Conservation (phyloP, 2,329 filamentous ascomycete genomes). For the Curvularia hawaiiensis region DNA sequence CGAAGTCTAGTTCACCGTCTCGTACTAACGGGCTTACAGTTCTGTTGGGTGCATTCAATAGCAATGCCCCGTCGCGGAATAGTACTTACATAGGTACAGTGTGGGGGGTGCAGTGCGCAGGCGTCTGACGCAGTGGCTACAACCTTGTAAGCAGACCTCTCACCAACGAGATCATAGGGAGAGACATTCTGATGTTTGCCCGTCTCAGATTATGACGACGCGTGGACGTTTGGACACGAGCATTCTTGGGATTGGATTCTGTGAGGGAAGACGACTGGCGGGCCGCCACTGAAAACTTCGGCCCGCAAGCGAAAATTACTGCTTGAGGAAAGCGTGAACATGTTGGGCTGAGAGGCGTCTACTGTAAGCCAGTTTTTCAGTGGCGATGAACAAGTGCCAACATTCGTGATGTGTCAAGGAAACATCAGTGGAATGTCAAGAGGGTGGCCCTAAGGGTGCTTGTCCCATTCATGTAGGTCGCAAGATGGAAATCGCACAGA, state of each 20-base stretch:
- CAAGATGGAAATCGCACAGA: background rate
- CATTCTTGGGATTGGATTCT: background rate
- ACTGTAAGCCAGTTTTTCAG: background rate
- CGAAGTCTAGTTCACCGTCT: constrained; percentile 1
- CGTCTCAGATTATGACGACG: background rate
- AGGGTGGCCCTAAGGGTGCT: background rate
- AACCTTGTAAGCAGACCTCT: background rate
- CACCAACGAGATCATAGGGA: background rate
- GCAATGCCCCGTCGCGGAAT: background rate
- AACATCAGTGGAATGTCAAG: background rate
- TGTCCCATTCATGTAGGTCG: background rate
- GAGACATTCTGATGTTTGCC: background rate
- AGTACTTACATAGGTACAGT: background rate
- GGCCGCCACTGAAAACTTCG: constrained; percentile 1
- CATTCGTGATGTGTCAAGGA: background rate
- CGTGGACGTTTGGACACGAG: background rate
- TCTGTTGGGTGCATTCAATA: background rate
- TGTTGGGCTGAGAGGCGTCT: constrained; percentile 3
- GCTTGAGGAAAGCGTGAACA: background rate
- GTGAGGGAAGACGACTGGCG: background rate
- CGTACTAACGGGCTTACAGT: constrained; percentile 5
- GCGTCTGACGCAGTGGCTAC: constrained; percentile 7
- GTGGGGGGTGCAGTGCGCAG: background rate
- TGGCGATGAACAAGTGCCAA: background rate
- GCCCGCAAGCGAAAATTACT: background rate